Evolutionary conservation across 345 rosid species (phyloP), one percentile per base, ranked within the genome.

Genomic region (Dipteronia sinensis): DNA sequence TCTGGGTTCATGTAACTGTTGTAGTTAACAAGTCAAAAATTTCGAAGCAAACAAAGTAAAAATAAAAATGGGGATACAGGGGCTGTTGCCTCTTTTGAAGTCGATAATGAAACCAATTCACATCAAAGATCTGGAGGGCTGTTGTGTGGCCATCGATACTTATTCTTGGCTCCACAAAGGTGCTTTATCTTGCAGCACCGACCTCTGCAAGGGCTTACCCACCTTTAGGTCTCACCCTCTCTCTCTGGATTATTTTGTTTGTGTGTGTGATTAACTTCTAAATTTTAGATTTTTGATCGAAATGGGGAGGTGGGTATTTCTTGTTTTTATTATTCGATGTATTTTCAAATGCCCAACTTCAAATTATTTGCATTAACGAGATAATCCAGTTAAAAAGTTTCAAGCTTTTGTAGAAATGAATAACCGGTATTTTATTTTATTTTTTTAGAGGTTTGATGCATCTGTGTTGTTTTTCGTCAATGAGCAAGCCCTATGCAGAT

Each of bases 81-180:
- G 99, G 76, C 87, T 96, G 66, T 73, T 94, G 81, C 99, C 99
- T 55, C 90, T 90, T 49, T 77, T 96, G 83, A 94, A 94, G 85
- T 92, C 98, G 66, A 92, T 81, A 68, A 96, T 96, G 97, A 83
- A 59, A 58, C 92, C 98, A 38, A 71, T 89, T 23, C 98, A 94
- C 78, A 74, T 90, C 69, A 90, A 88, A 77, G 94, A 94, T 40
- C 89, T 96, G 67, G 85, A 92, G 67, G 98, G 95, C 66, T 91
- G 89, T 76, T 67, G 61, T 40, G 99, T 92, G 65, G 99, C 99
- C 49, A 87, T 96, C 40, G 99, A 96, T 77, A 91, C 98, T 63
- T 96, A 94, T 74, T 96, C 98, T 38, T 96, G 98, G 99, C 94
- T 96, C 69, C 95, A 91, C 83, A 91, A 87, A 78, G 93, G 95